Percentiles rank a stretch among this genome's conserved stretches.
These are phyloP conservation scores for Clonostachys solani DNA, from an alignment of 2,329 filamentous ascomycete species.

Conservation along the genomic window DNA sequence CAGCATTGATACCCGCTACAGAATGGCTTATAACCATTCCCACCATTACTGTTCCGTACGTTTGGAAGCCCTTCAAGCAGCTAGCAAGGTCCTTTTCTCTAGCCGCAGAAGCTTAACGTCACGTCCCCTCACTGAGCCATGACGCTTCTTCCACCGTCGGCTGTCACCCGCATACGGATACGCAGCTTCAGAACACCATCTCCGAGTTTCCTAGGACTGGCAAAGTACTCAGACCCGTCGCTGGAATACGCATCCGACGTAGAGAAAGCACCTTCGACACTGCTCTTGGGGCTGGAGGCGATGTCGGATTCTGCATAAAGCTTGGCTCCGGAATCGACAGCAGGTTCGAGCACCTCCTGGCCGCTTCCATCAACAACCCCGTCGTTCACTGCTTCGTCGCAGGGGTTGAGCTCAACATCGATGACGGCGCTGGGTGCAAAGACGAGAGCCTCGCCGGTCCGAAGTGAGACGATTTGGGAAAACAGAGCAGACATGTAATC, in stretches of 20 bases:
- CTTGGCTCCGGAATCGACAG: no score
- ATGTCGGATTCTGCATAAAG: no score
- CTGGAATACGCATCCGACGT: no score
- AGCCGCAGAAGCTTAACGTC: no score
- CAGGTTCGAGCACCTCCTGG: neutral
- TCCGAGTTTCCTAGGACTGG: constrained; percentile 15
- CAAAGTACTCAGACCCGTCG: no score
- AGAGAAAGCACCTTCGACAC: no score
- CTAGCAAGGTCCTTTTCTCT: no score
- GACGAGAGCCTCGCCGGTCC: constrained; percentile 38
- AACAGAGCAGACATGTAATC: constrained; percentile 24
- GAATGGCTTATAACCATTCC: no score
- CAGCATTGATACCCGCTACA: no score
- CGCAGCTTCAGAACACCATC: constrained; percentile 32
- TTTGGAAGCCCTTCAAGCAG: no score
- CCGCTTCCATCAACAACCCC: neutral
- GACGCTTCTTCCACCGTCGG: constrained; percentile 38
- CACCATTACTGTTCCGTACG: no score
- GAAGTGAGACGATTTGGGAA: constrained; percentile 31
- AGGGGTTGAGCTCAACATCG: constrained; percentile 3
- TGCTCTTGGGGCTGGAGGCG: no score
- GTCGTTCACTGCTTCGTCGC: neutral
- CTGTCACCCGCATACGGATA: constrained; percentile 33
- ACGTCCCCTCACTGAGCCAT: constrained; percentile 24
- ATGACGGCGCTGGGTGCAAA: constrained; percentile 39